A percentile compares a stretch with the other conserved stretches of the same genome.
Conservation (phyloP, 176 grass and related monocot genomes). For the Oryza nivara region DNA sequence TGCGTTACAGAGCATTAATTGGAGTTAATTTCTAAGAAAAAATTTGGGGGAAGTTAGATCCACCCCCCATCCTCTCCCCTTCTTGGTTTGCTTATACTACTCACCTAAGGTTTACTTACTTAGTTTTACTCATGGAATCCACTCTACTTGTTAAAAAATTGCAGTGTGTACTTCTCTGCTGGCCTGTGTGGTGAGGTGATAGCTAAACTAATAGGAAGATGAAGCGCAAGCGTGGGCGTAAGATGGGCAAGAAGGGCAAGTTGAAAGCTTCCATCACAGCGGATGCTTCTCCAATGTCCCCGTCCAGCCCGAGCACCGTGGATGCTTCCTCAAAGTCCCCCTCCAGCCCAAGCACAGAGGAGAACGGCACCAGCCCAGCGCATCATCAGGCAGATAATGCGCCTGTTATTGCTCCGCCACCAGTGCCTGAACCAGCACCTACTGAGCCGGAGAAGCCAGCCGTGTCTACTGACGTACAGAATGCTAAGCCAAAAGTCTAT, state of each 20-base stretch:
- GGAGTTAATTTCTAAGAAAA: background rate
- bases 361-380: background rate
- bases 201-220: slow-evolving; percentile 19
- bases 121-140: background rate
- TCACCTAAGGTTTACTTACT: background rate
- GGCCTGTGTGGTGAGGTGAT: background rate
- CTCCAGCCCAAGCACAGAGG: slow-evolving; percentile 45
- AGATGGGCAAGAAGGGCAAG: slow-evolving; percentile 34
- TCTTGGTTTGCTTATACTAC: background rate
- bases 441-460: slow-evolving; percentile 30
- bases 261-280: background rate
- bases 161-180: background rate
- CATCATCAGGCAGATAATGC: slow-evolving; percentile 36
- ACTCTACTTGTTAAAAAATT: background rate
- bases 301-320: slow-evolving; percentile 38
- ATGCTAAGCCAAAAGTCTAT: slow-evolving; percentile 48
- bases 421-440: slow-evolving; percentile 21
- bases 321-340: slow-evolving; percentile 35
- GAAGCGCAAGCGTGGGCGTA: slow-evolving; percentile 61
- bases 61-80: background rate
- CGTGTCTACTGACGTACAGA: slow-evolving; percentile 18
- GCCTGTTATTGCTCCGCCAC: slow-evolving; percentile 6
- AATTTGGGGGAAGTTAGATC: background rate
- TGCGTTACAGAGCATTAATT: background rate
- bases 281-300: slow-evolving; percentile 20